These are phyloP conservation scores for Diatrype stigma DNA, from an alignment of 2,329 filamentous ascomycete genomes.

Conservation along the genomic window DNA sequence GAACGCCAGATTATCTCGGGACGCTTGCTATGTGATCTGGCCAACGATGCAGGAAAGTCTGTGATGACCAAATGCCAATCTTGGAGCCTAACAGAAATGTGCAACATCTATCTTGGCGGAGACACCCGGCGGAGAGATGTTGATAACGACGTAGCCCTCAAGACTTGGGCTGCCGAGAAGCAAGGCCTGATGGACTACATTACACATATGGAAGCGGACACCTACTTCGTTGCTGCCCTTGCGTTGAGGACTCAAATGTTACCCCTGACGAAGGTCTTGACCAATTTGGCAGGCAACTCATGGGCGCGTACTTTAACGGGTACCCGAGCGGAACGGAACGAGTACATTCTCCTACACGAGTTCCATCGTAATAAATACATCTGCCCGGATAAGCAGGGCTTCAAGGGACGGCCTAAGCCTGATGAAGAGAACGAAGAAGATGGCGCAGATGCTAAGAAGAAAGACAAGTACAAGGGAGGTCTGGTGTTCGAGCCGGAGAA, in stretches of 20 bases:
- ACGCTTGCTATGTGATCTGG: constrained; percentile 85
- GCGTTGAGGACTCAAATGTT: constrained; percentile 87
- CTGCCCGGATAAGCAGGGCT: constrained; percentile 88
- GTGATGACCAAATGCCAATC: constrained; percentile 96
- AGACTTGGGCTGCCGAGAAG: constrained; percentile 78
- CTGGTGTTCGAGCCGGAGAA: constrained; percentile 97
- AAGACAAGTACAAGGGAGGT: constrained; percentile 98
- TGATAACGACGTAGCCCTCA: constrained; percentile 82
- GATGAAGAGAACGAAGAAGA: constrained; percentile 73
- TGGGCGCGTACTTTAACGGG: constrained; percentile 96
- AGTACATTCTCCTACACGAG: constrained; percentile 97
- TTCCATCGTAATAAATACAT: constrained; percentile 98
- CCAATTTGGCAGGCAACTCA: constrained; percentile 94
- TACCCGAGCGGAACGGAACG: constrained; percentile 94
- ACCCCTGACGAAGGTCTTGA: constrained; percentile 89
- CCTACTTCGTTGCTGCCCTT: constrained; percentile 90
- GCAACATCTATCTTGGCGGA: constrained; percentile 76
- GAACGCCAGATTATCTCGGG: constrained; percentile 88
- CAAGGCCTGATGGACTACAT: constrained; percentile 90
- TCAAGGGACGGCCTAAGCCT: constrained; percentile 67
- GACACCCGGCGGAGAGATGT: constrained; percentile 74
- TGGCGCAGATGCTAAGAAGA: constrained; percentile 78
- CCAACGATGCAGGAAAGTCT: constrained; percentile 95
- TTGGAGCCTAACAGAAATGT: constrained; percentile 98
- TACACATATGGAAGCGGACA: constrained; percentile 90